phyloP scores from a whole-genome alignment of 805 yeast genomes.

The Candida saitoana region DNA sequence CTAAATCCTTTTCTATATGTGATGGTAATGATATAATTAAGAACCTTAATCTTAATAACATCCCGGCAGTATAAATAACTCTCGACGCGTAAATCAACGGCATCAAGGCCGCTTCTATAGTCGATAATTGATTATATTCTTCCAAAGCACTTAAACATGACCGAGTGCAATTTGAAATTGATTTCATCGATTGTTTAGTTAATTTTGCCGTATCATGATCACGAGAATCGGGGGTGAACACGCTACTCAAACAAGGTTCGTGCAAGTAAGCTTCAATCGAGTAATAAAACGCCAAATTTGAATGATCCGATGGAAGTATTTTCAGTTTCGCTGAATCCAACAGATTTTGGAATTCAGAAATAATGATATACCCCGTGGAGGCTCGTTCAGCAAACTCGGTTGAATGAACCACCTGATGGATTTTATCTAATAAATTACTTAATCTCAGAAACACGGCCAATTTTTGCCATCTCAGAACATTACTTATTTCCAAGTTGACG shows the following conservation, averaged over 20 bases:
- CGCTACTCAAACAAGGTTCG: slow-evolving; percentile 45
- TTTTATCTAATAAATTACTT: slow-evolving; percentile 57
- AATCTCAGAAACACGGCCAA: slow-evolving; percentile 58
- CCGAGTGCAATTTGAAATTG: slow-evolving; percentile 49
- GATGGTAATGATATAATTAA: slow-evolving; percentile 51
- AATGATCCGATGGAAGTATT: slow-evolving; percentile 37
- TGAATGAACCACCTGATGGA: slow-evolving; percentile 47
- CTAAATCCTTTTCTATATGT: slow-evolving; percentile 38
- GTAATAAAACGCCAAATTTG: slow-evolving; percentile 48
- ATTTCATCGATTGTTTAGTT: slow-evolving; percentile 29
- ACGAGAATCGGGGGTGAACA: slow-evolving; percentile 12
- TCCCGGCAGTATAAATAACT: slow-evolving; percentile 61
- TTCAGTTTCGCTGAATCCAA: slow-evolving; percentile 37
- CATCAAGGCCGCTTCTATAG: slow-evolving; percentile 47
- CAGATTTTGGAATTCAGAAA: slow-evolving; percentile 47
- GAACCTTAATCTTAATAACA: slow-evolving; percentile 54
- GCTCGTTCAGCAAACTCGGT: slow-evolving; percentile 22
- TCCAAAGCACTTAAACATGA: slow-evolving; percentile 51
- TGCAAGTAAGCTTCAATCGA: slow-evolving; percentile 65
- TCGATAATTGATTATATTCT: slow-evolving; percentile 42
- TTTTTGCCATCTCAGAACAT: slow-evolving; percentile 29
- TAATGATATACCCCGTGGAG: slow-evolving; percentile 32
- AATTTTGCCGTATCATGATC: slow-evolving; percentile 13
- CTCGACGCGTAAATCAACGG: slow-evolving; percentile 58
- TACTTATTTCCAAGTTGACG: slow-evolving; percentile 36